Percentiles rank a stretch among this genome's conserved stretches.
phyloP scores from a whole-genome alignment of 768 basidiomycete genomes.

The Cystobasidiopsis lactophilus region DNA sequence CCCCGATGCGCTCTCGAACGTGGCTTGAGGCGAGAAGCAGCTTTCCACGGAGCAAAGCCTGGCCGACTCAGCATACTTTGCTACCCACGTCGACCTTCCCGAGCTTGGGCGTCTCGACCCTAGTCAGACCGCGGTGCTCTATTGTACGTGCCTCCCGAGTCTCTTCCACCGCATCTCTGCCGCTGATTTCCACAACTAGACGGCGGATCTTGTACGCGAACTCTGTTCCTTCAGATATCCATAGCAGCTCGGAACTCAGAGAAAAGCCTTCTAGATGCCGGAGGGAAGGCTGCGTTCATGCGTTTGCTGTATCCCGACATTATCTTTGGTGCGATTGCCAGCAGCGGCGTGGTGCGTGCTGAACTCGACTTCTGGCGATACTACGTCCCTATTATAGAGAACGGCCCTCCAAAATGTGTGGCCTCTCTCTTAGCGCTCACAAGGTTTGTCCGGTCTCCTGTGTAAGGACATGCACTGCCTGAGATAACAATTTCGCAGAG shows the following conservation, averaged over 20 bases:
- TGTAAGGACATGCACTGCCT: too few species aligned
- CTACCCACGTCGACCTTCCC: constrained; percentile 49
- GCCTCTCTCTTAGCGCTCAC: constrained; percentile 14
- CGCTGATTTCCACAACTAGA: too few species aligned
- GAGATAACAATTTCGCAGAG: too few species aligned
- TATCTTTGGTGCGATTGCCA: constrained; percentile 73
- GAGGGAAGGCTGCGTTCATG: constrained; percentile 83
- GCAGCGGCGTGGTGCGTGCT: constrained; percentile 76
- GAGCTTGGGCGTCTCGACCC: constrained; percentile 37
- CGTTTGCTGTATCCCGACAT: constrained; percentile 62
- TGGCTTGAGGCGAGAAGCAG: too few species aligned
- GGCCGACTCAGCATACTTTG: constrained; percentile 80
- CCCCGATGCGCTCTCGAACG: too few species aligned
- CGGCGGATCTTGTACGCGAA: too few species aligned
- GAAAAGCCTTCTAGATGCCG: too few species aligned
- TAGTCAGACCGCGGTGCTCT: background rate
- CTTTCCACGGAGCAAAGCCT: constrained; percentile 72
- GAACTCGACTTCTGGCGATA: constrained; percentile 64
- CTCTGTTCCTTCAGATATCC: too few species aligned
- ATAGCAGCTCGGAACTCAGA: too few species aligned
- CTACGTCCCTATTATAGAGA: constrained; percentile 51
- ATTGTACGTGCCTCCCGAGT: too few species aligned
- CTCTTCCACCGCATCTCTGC: too few species aligned
- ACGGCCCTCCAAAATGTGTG: constrained; percentile 20
- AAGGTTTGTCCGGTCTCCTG: too few species aligned